Evolutionary conservation across 2,329 filamentous ascomycete genomes (phyloP), one percentile per base, ranked within the genome.

Genomic region (Canariomyces notabilis): DNA sequence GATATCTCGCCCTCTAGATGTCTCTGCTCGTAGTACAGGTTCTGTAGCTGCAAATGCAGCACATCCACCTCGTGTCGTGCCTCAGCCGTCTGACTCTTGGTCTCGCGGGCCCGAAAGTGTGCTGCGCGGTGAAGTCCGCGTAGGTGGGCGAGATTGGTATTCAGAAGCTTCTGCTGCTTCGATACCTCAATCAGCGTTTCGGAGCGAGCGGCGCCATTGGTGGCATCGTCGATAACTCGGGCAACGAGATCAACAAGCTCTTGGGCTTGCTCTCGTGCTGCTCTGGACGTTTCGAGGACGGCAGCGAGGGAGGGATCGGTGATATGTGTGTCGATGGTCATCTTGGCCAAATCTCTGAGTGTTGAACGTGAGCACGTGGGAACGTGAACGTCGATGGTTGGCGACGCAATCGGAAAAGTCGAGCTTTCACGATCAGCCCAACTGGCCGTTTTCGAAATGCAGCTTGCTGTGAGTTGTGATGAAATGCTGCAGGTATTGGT

Each of bases 21-120:
- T 44, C 88, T 77, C 69, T 97, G 90, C 67, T 98, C 91, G 62
- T 98, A 98, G 65, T 93, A 94, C 6, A 98, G 72, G 61, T 98
- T 98, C 67, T 97, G 91, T 45, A 98, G 75, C 61, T 95, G 87
- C 31, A 98, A 75, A 63, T 97, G 90, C 51, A 98, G 74, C 40
- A 84, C 81, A 64, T 98, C 93, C 54, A 97, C 89, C 67, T 95
- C 89, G 59, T 91, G 87, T 39, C 90, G 82, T 39, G 86, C 87
- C 65, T 95, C 89, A 22, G 88, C 85, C 1, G 93, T 97, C 57
- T 81, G 74, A 43, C 85, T 75, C 65, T 97, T 97, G 12, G 90
- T 95, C 57, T 89, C 82, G 55, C 93, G 82, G 22, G 89, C 87
- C 22, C 81, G 77, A 57, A 95, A 77, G 55, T 90, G 82, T 8